Conservation (phyloP, 106 monocot genomes). For the Alisma plantagoaquatica region DNA sequence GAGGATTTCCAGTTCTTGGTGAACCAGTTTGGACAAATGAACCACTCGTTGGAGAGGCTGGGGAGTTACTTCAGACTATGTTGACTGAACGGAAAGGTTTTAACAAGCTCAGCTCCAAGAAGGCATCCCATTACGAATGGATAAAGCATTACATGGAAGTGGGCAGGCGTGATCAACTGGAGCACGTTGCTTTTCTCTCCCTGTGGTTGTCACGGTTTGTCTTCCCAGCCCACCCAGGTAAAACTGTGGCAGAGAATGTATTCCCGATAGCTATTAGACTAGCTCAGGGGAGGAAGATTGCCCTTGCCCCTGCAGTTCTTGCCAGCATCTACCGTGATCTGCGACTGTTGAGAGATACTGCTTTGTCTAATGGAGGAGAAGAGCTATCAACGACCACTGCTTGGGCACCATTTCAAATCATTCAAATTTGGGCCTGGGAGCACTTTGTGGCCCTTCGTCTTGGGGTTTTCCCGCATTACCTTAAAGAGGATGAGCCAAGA, state of each 20-base stretch:
- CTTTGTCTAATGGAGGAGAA: constrained; percentile 2
- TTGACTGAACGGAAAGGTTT: constrained; percentile 28
- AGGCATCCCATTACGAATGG: constrained; percentile 53
- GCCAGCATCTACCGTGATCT: constrained; percentile 45
- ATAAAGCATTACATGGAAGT: constrained; percentile 46
- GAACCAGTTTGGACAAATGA: constrained; percentile 21
- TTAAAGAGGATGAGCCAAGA: constrained; percentile 26
- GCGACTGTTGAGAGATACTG: constrained; percentile 24
- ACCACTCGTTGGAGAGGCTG: constrained; percentile 18
- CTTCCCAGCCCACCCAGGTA: constrained; percentile 31
- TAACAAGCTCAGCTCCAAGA: constrained; percentile 44
- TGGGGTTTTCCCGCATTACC: constrained; percentile 9
- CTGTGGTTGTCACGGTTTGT: constrained; percentile 69
- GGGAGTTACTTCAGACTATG: constrained; percentile 28
- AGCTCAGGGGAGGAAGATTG: constrained; percentile 34
- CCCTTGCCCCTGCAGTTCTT: constrained; percentile 54
- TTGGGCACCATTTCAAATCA: constrained; percentile 46
- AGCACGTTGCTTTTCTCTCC: constrained; percentile 55
- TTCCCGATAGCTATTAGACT: constrained; percentile 47
- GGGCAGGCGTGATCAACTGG: constrained; percentile 31
- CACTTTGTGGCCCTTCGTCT: constrained; percentile 41
- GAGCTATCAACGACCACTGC: neutral
- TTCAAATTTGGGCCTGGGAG: constrained; percentile 82
- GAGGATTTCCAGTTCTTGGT: constrained; percentile 42
- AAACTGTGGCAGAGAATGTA: constrained; percentile 28